These are phyloP conservation scores for Dendrocalamus latiflorus DNA, from an alignment of 202 grass and related monocot genomes.

Conservation along the genomic window DNA sequence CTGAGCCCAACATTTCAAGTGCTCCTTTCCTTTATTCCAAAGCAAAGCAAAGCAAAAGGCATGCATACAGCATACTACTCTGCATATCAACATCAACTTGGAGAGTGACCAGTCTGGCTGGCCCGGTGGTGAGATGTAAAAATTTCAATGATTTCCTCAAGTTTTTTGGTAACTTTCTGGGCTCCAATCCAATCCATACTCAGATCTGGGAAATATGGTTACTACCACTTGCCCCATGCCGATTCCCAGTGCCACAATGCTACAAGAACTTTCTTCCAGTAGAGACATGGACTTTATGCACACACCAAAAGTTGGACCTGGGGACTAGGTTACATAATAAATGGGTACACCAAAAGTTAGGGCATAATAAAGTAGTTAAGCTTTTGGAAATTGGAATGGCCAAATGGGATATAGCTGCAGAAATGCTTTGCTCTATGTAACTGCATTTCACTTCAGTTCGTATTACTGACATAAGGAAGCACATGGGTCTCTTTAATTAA, in stretches of 20 bases:
- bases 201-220: conserved; percentile 37
- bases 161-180: conserved; percentile 32
- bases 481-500: not conserved
- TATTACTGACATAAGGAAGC: not conserved
- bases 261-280: conserved; percentile 35
- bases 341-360: conserved; percentile 19
- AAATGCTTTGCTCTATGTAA: not conserved
- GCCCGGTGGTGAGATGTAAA: conserved; percentile 33
- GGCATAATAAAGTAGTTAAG: not conserved
- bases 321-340: conserved; percentile 34
- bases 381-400: conserved; percentile 26
- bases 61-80: conserved; percentile 7
- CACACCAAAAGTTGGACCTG: conserved; percentile 24
- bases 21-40: conserved; percentile 43
- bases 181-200: conserved; percentile 21
- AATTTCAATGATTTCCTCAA: conserved; percentile 35
- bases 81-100: conserved; percentile 29
- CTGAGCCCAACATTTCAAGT: conserved; percentile 50
- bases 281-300: conserved; percentile 8
- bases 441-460: not conserved
- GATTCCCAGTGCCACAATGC: conserved; percentile 39
- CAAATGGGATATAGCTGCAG: conserved; percentile 1
- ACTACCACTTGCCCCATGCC: conserved; percentile 16
- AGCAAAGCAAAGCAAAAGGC: conserved; percentile 40
- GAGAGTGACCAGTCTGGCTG: not conserved